phyloP scores from a whole-genome alignment of 1,284 basidiomycete genomes.

The Mycena sp. region DNA sequence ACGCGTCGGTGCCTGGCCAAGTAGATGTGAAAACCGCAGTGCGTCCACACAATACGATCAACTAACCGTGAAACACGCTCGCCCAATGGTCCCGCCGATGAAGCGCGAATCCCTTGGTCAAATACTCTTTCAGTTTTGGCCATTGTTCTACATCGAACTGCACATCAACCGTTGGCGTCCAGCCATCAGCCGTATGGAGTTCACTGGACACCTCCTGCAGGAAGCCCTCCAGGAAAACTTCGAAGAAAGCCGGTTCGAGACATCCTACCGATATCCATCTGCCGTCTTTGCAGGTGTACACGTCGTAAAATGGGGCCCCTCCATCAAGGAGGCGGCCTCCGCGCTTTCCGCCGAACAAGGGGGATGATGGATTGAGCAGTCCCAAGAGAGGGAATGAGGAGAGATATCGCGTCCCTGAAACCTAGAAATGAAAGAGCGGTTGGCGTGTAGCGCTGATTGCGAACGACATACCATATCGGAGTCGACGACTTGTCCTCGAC shows the following conservation, averaged over 20 bases:
- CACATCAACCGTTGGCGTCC: slow-evolving; percentile 61
- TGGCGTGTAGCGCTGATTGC: background rate
- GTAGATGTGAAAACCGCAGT: too few species aligned
- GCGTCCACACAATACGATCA: too few species aligned
- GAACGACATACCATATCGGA: slow-evolving; percentile 72
- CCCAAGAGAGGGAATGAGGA: slow-evolving; percentile 76
- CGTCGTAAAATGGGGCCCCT: slow-evolving; percentile 81
- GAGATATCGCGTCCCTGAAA: slow-evolving; percentile 82
- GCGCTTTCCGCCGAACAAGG: slow-evolving; percentile 55
- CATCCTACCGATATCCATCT: slow-evolving; percentile 83
- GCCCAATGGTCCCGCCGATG: slow-evolving; percentile 78
- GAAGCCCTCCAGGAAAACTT: slow-evolving; percentile 66
- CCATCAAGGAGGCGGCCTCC: slow-evolving; percentile 78
- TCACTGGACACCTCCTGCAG: slow-evolving; percentile 56
- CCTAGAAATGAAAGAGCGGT: slow-evolving; percentile 50
- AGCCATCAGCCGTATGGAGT: slow-evolving; percentile 50
- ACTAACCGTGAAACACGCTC: slow-evolving; percentile 67
- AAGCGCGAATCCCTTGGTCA: slow-evolving; percentile 70
- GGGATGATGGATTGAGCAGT: slow-evolving; percentile 45
- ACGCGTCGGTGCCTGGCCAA: slow-evolving; percentile 81
- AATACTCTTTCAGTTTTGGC: slow-evolving; percentile 66
- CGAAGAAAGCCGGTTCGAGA: slow-evolving; percentile 77
- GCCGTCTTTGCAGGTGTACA: slow-evolving; percentile 80
- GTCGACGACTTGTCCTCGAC: slow-evolving; percentile 79
- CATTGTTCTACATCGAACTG: slow-evolving; percentile 67